phyloP scores from a whole-genome alignment of 805 yeast genomes.

The Candida maesae region DNA sequence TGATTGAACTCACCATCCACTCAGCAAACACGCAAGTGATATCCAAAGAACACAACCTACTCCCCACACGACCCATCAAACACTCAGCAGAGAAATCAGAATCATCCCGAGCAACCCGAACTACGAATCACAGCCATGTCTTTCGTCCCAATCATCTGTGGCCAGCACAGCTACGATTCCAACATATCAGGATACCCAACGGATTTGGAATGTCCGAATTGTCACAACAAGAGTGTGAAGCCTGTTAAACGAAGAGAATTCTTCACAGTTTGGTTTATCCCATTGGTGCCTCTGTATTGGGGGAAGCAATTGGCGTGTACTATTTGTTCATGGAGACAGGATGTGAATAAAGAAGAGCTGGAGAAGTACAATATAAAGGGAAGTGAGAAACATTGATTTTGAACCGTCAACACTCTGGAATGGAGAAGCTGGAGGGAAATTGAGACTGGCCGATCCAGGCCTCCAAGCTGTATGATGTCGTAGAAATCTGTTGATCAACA shows the following conservation, averaged over 20 bases:
- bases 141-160: slow-evolving; percentile 29
- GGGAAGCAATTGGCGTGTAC: slow-evolving; percentile 48
- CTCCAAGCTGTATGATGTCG: no score
- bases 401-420: no score
- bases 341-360: slow-evolving; percentile 30
- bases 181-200: slow-evolving; percentile 22
- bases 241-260: slow-evolving; percentile 52
- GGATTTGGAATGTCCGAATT: slow-evolving; percentile 47
- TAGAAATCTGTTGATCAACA: no score
- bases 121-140: slow-evolving; percentile 5
- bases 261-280: slow-evolving; percentile 51
- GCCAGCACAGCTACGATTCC: slow-evolving; percentile 30
- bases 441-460: no score
- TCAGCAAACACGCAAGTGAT: no score
- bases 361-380: slow-evolving; percentile 24
- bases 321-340: slow-evolving; percentile 48
- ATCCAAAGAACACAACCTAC: no score
- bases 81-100: no score
- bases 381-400: neutral
- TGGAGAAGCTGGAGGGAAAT: no score
- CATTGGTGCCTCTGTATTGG: slow-evolving; percentile 50
- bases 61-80: no score
- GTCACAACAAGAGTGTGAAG: slow-evolving; percentile 52
- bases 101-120: no score
- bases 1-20: no score